These are phyloP conservation scores for Microsporum ferrugineum DNA, from an alignment of 2,329 filamentous ascomycete species.

Conservation along the genomic window DNA sequence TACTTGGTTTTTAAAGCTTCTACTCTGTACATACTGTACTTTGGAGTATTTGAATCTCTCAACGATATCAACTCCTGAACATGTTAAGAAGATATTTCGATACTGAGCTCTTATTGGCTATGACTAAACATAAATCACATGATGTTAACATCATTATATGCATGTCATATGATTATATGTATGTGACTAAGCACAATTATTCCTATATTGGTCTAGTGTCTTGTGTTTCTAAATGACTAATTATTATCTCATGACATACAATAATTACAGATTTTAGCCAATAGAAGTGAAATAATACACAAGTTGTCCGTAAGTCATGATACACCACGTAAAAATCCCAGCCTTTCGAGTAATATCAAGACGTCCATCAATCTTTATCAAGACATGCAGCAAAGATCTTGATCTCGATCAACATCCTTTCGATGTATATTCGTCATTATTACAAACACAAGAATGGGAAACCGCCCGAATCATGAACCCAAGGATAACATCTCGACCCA, in stretches of 20 bases:
- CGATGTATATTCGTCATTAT: background rate
- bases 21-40: no score
- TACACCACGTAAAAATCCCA: background rate
- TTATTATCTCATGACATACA: background rate
- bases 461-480: background rate
- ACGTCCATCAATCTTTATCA: no score
- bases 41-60: no score
- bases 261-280: background rate
- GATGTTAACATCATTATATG: background rate
- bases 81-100: no score
- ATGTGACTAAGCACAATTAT: background rate
- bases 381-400: background rate
- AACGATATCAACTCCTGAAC: no score
- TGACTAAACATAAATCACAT: background rate
- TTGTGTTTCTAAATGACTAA: background rate
- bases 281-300: background rate
- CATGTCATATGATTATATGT: no score
- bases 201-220: background rate
- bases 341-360: background rate
- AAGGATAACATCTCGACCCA: background rate
- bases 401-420: background rate
- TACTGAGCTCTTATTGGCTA: background rate
- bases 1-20: no score
- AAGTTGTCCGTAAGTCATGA: background rate
- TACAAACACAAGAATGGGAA: background rate